Base-by-base conservation (phyloP, 805 yeast genomes). In the Starmerella davenportii region DNA sequence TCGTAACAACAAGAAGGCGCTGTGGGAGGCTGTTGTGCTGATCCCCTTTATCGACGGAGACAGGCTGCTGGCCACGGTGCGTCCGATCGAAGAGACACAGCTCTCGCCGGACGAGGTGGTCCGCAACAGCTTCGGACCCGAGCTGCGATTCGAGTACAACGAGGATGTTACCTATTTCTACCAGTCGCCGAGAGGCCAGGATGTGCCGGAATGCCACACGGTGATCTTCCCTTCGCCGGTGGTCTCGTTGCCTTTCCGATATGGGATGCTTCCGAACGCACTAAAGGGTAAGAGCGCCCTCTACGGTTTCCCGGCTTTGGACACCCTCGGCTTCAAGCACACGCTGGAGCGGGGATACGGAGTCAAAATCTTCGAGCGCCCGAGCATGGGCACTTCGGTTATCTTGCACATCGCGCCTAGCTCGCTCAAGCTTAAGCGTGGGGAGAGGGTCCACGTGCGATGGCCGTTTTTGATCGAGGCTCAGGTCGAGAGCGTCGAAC, bases 11-110 rank as follows among this genome's bases (percentile, higher is more conserved):
- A 90, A 90, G 56, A 80, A 84, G 39, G 93, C 90, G 2, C 77
- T 82, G 36, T 90, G 98, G 98, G 96, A 90, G 61, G 95, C 95
- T 9, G 95, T 90, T 40, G 94, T 90, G 5, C 69, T 81, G 51
- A 69, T 90, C 42, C 76, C 92, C 4, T 90, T 90, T 65, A 95
- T 90, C 34, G 95, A 90, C 48, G 82, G 79, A 51, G 59, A 69
- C 23, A 68, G 90, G 43, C 66, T 90, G 40, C 61, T 77, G 24
- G 73, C 66, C 3, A 87, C 87, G 1, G 70, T 90, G 69, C 63
- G 60, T 35, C 80, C 93, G 2, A 58, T 66, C 31, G 79, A 80
- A 41, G 51, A 61, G 1, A 67, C 65, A 43, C 35, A 23, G 3
- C 61, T 90, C 40, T 62, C 74, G 1, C 69, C 77, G 0, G 87